Conservation (phyloP, 129 eudicot species). For the Gnaphalium uliginosum region DNA sequence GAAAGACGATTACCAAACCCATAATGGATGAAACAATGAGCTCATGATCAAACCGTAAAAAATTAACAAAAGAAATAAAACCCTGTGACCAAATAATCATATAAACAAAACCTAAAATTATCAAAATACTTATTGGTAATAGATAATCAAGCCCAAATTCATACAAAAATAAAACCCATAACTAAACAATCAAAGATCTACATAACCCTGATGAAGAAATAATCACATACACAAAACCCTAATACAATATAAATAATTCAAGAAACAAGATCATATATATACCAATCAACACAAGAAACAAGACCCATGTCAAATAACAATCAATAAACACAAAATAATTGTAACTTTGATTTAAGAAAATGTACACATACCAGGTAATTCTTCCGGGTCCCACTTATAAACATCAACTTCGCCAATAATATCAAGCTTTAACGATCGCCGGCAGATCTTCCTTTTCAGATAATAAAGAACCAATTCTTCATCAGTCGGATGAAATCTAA, state of each 20-base stretch:
- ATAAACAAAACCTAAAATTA: neutral
- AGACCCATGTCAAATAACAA: neutral
- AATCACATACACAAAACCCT: neutral
- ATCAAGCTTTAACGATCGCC: constrained; percentile 49
- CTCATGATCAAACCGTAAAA: neutral
- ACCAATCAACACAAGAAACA: neutral
- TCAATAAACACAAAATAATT: neutral
- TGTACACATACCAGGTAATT: constrained; percentile 65
- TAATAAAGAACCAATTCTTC: constrained; percentile 78
- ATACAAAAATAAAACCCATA: neutral
- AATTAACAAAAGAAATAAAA: too few relatives aligned
- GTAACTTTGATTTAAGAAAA: neutral
- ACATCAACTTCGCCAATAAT: constrained; percentile 73
- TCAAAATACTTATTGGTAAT: neutral
- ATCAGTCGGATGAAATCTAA: constrained; percentile 81
- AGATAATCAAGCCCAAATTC: neutral
- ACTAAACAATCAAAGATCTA: neutral
- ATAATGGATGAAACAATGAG: neutral
- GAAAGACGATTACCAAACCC: neutral
- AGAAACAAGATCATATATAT: neutral
- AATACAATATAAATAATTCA: constrained; percentile 9
- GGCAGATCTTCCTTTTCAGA: constrained; percentile 74
- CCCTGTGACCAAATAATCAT: neutral
- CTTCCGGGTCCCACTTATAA: constrained; percentile 83
- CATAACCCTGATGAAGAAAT: too few relatives aligned